Conservation (phyloP, 169 alveolate species). For the Cryptosporidium andersoni region DNA sequence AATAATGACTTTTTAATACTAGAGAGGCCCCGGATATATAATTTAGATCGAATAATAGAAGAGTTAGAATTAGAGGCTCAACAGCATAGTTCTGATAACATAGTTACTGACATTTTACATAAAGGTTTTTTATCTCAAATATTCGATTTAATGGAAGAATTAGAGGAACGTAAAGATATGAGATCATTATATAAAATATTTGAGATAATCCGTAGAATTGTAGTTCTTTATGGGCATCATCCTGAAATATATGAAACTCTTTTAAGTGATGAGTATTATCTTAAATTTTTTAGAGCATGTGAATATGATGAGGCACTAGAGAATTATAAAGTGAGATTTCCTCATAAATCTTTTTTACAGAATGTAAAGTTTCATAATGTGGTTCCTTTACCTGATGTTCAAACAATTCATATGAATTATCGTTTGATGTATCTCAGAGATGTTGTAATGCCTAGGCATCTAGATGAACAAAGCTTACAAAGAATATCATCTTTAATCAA, state of each 20-base stretch:
- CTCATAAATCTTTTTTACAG: constrained; percentile 41
- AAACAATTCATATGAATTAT: constrained; percentile 65
- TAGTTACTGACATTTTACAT: constrained; percentile 27
- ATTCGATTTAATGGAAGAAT: constrained; percentile 54
- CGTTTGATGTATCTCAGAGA: constrained; percentile 79
- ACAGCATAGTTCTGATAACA: constrained; percentile 29
- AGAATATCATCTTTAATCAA: constrained; percentile 74
- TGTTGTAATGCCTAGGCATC: constrained; percentile 79
- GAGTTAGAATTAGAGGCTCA: constrained; percentile 45
- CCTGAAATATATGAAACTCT: constrained; percentile 55
- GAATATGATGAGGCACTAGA: constrained; percentile 65
- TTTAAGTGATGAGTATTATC: constrained; percentile 56
- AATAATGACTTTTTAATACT: constrained; percentile 1
- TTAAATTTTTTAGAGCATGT: constrained; percentile 59
- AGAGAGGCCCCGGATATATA: constrained; percentile 12
- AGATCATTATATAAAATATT: constrained; percentile 43
- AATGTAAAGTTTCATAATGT: constrained; percentile 62
- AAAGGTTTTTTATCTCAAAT: constrained; percentile 25
- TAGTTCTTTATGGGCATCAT: constrained; percentile 36
- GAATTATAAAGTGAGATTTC: constrained; percentile 28
- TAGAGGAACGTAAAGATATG: constrained; percentile 21
- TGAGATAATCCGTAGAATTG: constrained; percentile 33
- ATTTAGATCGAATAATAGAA: constrained; percentile 41
- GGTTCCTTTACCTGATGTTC: constrained; percentile 67
- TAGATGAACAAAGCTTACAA: constrained; percentile 80